phyloP scores from a whole-genome alignment of 2,329 filamentous ascomycete species.

The Phialophora expanda region DNA sequence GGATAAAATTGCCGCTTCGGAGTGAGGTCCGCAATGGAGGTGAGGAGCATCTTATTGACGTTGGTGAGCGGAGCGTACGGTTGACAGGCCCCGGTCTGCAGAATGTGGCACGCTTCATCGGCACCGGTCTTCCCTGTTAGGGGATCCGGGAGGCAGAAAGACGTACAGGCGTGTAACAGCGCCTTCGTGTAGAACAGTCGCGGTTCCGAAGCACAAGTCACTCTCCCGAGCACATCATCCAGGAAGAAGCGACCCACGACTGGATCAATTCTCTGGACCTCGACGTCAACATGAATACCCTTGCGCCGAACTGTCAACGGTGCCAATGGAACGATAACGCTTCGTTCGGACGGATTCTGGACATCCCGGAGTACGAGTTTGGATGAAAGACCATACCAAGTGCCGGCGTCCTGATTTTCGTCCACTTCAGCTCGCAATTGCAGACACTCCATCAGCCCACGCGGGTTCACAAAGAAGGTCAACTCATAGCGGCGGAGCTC shows the following conservation, averaged over 20 bases:
- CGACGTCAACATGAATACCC: constrained; percentile 50
- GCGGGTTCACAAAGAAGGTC: constrained; percentile 57
- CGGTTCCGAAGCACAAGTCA: constrained; percentile 64
- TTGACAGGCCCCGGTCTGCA: constrained; percentile 29
- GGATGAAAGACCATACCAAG: constrained; percentile 63
- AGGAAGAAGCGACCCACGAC: constrained; percentile 59
- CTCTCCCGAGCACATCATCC: constrained; percentile 59
- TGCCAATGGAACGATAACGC: constrained; percentile 62
- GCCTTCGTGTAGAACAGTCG: constrained; percentile 62
- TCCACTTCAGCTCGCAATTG: constrained; percentile 62
- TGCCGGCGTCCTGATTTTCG: constrained; percentile 63
- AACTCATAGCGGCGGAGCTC: constrained; percentile 62
- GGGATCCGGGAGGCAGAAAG: constrained; percentile 51
- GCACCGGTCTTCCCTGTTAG: constrained; percentile 44
- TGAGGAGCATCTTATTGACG: constrained; percentile 40
- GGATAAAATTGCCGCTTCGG: constrained; percentile 22
- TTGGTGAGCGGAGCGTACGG: constrained; percentile 10
- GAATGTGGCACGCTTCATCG: constrained; percentile 43
- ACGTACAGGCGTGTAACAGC: constrained; percentile 65
- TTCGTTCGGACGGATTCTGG: constrained; percentile 50
- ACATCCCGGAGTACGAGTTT: constrained; percentile 63
- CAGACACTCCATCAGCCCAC: constrained; percentile 52
- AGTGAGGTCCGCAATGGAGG: constrained; percentile 33
- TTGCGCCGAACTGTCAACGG: constrained; percentile 39
- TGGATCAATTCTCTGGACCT: constrained; percentile 43